Conservation (phyloP, 2,329 filamentous ascomycete genomes). For the Aspergillus eucalypticola region DNA sequence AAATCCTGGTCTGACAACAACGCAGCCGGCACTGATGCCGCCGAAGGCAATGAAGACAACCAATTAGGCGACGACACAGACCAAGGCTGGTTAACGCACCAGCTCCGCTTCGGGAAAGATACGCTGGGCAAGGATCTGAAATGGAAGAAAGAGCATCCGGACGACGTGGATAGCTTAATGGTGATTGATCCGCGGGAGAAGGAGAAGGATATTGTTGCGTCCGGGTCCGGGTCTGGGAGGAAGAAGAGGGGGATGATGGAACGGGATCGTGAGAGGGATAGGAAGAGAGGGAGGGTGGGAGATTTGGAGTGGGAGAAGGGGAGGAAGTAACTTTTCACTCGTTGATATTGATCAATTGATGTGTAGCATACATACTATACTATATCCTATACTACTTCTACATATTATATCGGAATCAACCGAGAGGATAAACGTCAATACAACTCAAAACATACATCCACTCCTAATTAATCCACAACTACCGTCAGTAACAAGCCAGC, state of each 20-base stretch:
- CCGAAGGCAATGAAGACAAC: slow-evolving; percentile 50
- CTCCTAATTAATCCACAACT: too few species aligned
- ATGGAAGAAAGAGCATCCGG: slow-evolving; percentile 87
- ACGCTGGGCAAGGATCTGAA: slow-evolving; percentile 85
- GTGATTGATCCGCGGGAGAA: slow-evolving; percentile 92
- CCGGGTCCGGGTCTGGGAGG: slow-evolving; percentile 56
- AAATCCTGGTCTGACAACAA: slow-evolving; percentile 70
- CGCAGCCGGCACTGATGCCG: slow-evolving; percentile 31
- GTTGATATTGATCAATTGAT: too few species aligned
- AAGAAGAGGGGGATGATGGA: slow-evolving; percentile 45
- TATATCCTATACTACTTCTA: too few species aligned
- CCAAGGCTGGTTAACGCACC: slow-evolving; percentile 81
- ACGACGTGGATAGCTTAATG: slow-evolving; percentile 68
- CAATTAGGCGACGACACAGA: slow-evolving; percentile 41
- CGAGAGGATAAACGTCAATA: too few species aligned
- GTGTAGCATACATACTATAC: too few species aligned
- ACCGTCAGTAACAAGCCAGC: too few species aligned
- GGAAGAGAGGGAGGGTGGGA: slow-evolving; percentile 35
- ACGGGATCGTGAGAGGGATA: slow-evolving; percentile 40
- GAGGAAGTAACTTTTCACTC: too few species aligned
- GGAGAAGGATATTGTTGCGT: slow-evolving; percentile 65
- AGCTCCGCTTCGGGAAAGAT: slow-evolving; percentile 83
- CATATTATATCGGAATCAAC: too few species aligned
- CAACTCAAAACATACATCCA: too few species aligned
- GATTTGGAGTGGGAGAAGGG: slow-evolving; percentile 39